These are phyloP conservation scores for Aspergillus pseudoterreus DNA, from an alignment of 2,329 filamentous ascomycete species.

Conservation along the genomic window DNA sequence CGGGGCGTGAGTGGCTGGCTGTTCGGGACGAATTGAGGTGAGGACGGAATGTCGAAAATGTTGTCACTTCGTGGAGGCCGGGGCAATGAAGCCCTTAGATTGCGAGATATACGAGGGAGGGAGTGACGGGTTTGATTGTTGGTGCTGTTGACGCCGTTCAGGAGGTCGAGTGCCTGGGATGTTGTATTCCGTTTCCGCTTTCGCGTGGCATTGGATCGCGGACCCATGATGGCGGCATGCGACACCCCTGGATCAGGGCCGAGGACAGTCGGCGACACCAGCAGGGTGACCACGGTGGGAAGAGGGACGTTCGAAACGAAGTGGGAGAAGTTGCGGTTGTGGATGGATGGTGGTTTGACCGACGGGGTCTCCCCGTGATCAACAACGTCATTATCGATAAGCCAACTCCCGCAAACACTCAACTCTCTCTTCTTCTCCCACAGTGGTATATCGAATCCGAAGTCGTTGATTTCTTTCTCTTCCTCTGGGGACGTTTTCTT, in stretches of 20 bases:
- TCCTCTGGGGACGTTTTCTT: not conserved
- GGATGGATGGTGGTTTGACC: not conserved
- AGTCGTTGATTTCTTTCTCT: not conserved
- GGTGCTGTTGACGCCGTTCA: constrained; percentile 18
- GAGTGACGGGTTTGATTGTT: not conserved
- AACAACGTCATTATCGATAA: constrained; percentile 6
- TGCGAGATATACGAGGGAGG: constrained; percentile 5
- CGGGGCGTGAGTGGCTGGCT: constrained; percentile 7
- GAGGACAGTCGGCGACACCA: too few relatives aligned
- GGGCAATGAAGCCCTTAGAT: not conserved
- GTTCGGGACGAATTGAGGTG: not conserved
- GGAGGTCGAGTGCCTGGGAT: constrained; percentile 13
- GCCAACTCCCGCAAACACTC: not conserved
- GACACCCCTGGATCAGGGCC: too few relatives aligned
- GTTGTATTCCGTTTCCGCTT: constrained; percentile 15
- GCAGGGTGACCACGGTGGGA: not conserved
- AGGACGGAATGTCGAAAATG: constrained; percentile 9
- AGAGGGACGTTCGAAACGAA: not conserved
- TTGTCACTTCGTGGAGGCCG: constrained; percentile 3
- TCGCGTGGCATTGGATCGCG: constrained; percentile 8
- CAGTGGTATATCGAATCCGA: too few relatives aligned
- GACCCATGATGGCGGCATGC: not conserved
- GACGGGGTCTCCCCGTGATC: constrained; percentile 4
- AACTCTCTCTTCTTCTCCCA: not conserved
- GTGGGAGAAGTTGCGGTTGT: not conserved